Base-by-base conservation (phyloP, 1,284 basidiomycete genomes). In the Trichosporon sp. region DNA sequence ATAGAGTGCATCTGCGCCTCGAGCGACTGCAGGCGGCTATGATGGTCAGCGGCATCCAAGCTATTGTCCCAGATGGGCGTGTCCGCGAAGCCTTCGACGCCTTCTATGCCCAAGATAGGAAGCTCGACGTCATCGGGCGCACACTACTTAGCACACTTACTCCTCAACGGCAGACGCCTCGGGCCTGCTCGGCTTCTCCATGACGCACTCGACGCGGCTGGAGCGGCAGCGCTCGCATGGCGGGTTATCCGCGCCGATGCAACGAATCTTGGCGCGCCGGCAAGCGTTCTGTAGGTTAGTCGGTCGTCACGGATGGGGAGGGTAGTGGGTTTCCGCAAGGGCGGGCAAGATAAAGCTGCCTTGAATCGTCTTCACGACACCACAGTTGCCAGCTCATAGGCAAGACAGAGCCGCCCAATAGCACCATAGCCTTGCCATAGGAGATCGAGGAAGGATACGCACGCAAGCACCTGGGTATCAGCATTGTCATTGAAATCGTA, bases 201-300 rank as follows among this genome's bases (percentile, higher is more conserved):
- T 92, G 32, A 93, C 85, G 84, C 92, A 93, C 65, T 92, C 91
- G 15, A 92, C 85, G 8, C 90, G 90, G 29, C 90, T 89, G 74
- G 91, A 89, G 58, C 90, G 87, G 81, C 92, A 94, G 35, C 92
- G 88, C 77, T 90, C 88, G 83, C 92, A 94, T 25, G 92, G 92
- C 38, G 92, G 92, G 74, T 91, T 91, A 79, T 93, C 92, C 29
- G 92, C 92, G 2, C 91, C 75, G 21, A 77, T 73, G 67, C 78
- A 80, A 9, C 78, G 70, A 91, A 83, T 93, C 91, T 78, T 76
- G 44, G 73, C 72, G 4, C 74, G 68, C 5, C 75, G 68, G 56
- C 75, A 76, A 13, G 69, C 68, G 63, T 75, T 74, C 70, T 72
- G 66, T 2, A 25, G n/a, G 32, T 70, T 64, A 67, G 66, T n/a